These are phyloP conservation scores for Botrytis cinerea DNA, from an alignment of 2,329 filamentous ascomycete species.

Conservation along the genomic window DNA sequence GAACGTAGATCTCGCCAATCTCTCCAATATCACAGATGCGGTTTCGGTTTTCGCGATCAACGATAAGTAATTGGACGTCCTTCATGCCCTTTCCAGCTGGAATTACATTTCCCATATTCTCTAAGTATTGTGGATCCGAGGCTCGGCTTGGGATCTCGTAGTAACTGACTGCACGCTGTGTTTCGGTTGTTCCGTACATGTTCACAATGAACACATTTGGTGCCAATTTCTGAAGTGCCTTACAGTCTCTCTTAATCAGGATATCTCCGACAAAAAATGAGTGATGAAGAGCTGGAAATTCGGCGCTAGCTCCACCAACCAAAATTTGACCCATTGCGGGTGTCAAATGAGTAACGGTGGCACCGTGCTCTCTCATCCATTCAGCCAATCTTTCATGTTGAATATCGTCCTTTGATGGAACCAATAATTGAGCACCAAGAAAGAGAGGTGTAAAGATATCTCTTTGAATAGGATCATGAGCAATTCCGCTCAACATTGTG, in stretches of 20 bases:
- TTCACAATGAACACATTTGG: slow-evolving; percentile 76
- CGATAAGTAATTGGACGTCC: slow-evolving; percentile 84
- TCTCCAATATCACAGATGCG: slow-evolving; percentile 77
- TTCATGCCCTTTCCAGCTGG: slow-evolving; percentile 85
- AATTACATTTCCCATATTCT: slow-evolving; percentile 71
- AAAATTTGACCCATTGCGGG: slow-evolving; percentile 96
- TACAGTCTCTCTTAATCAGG: slow-evolving; percentile 81
- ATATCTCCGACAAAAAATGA: slow-evolving; percentile 94
- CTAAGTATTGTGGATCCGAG: slow-evolving; percentile 63
- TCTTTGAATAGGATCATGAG: slow-evolving; percentile 68
- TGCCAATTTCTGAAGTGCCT: slow-evolving; percentile 72
- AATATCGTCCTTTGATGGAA: slow-evolving; percentile 82
- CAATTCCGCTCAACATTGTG: slow-evolving; percentile 82
- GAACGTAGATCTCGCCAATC: slow-evolving; percentile 79
- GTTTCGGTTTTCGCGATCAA: slow-evolving; percentile 67
- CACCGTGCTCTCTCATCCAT: slow-evolving; percentile 77
- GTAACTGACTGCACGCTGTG: slow-evolving; percentile 77
- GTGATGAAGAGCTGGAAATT: slow-evolving; percentile 74
- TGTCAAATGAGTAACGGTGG: slow-evolving; percentile 85
- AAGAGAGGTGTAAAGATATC: slow-evolving; percentile 92
- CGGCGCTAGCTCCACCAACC: slow-evolving; percentile 75
- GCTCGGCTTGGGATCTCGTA: slow-evolving; percentile 71
- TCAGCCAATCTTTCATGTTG: slow-evolving; percentile 81
- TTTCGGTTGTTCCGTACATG: slow-evolving; percentile 90
- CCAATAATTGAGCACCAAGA: slow-evolving; percentile 75